A percentile compares a stretch with the other conserved stretches of the same genome.
Conservation (phyloP, 805 yeast species). For the Spathaspora gorwiae region DNA sequence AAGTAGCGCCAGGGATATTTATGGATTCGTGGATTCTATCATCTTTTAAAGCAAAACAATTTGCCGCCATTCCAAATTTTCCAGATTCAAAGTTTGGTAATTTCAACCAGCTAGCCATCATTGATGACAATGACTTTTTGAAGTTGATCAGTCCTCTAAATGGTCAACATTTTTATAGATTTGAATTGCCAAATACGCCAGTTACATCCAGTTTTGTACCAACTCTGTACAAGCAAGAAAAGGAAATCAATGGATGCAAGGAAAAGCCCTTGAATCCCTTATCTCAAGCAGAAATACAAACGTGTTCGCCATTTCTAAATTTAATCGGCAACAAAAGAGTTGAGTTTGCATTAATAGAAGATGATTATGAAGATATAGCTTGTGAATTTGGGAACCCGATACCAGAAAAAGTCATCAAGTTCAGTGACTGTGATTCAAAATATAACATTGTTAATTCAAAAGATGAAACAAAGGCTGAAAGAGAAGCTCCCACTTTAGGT, state of each 20-base stretch:
- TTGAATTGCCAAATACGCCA: constrained; percentile 34
- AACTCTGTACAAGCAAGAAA: not conserved
- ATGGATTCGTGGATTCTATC: constrained; percentile 47
- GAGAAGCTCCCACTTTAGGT: not conserved
- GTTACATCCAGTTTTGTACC: constrained; percentile 9
- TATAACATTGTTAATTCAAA: not conserved
- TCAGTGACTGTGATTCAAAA: constrained; percentile 1
- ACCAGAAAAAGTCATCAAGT: constrained; percentile 11
- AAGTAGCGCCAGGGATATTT: constrained; percentile 13
- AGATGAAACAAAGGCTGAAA: not conserved
- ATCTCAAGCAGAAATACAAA: constrained; percentile 54
- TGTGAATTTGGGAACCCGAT: constrained; percentile 23
- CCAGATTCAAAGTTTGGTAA: constrained; percentile 4
- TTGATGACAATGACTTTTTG: constrained; percentile 27
- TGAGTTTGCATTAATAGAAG: constrained; percentile 16
- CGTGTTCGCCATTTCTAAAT: constrained; percentile 39
- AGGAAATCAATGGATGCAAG: not conserved
- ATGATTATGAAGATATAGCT: constrained; percentile 12
- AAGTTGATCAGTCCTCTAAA: constrained; percentile 33
- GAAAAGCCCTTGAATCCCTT: constrained; percentile 22
- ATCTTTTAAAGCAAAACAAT: constrained; percentile 23
- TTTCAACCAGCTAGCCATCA: constrained; percentile 29
- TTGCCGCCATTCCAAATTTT: constrained; percentile 20
- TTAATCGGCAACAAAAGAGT: constrained; percentile 27
- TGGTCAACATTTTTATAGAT: constrained; percentile 36